A percentile compares a stretch with the other conserved stretches of the same genome.
phyloP scores from a whole-genome alignment of 2,329 filamentous ascomycete species.

The Diaporthe citriasiana region DNA sequence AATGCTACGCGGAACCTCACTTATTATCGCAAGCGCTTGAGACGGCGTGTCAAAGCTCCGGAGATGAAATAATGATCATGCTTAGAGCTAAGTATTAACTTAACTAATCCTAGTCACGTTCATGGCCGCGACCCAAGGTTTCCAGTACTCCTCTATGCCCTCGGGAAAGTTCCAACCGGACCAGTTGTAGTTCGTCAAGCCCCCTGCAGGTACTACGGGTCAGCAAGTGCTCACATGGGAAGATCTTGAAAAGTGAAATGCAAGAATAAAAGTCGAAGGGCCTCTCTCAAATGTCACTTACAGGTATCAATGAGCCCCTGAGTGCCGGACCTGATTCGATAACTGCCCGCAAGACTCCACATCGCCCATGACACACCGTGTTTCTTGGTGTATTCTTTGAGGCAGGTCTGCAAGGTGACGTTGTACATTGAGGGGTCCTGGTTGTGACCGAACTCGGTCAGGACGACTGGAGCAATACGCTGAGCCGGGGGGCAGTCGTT shows the following conservation, averaged over 20 bases:
- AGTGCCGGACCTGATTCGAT: constrained; percentile 59
- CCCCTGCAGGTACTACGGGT: constrained; percentile 48
- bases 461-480: constrained; percentile 61
- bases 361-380: constrained; percentile 64
- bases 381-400: constrained; percentile 59
- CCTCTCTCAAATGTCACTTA: background rate
- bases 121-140: constrained; percentile 63
- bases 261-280: background rate
- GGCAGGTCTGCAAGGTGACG: constrained; percentile 61
- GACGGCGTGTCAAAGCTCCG: background rate
- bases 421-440: constrained; percentile 59
- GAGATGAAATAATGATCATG: background rate
- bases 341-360: constrained; percentile 64
- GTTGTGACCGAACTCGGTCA: constrained; percentile 62
- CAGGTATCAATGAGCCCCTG: constrained; percentile 63
- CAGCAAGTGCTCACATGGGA: background rate
- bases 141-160: constrained; percentile 64
- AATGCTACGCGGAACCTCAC: background rate
- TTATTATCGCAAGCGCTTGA: background rate
- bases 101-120: constrained; percentile 45
- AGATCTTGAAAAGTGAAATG: too few relatives aligned
- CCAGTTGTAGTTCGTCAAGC: constrained; percentile 62
- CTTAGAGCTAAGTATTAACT: background rate
- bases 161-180: constrained; percentile 60
- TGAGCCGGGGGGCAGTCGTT: constrained; percentile 52